Conservation (phyloP, 495 filamentous ascomycete species). For the Trypethelium eluteriae region DNA sequence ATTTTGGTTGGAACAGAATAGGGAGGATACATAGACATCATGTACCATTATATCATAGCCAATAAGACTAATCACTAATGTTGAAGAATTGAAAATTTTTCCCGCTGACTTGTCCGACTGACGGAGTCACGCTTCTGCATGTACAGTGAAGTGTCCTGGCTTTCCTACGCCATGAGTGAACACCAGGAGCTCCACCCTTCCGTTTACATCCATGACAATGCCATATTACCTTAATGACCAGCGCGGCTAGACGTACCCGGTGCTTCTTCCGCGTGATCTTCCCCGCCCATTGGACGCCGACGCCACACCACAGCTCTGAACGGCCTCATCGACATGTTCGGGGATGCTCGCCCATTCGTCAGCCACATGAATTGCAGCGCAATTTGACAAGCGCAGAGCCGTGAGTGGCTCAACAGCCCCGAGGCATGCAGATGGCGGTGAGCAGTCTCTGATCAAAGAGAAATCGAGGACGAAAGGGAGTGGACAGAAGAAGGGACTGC, state of each 20-base stretch:
- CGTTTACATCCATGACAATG: not conserved
- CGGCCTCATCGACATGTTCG: not conserved
- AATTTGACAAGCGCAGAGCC: not conserved
- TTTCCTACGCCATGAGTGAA: not conserved
- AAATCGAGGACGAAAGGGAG: not conserved
- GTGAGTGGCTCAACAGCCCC: not conserved
- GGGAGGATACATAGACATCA: not conserved
- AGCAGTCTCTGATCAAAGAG: not conserved
- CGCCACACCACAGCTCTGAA: not conserved
- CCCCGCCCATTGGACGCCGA: constrained; percentile 4
- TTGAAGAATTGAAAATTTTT: not conserved
- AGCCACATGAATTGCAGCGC: not conserved
- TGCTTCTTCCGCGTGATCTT: not conserved
- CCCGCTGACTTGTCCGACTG: constrained; percentile 1
- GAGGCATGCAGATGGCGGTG: constrained; percentile 5
- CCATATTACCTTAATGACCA: not conserved
- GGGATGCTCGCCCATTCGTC: not conserved
- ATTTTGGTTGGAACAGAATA: not conserved
- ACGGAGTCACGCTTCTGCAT: constrained; percentile 8
- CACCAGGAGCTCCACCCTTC: not conserved
- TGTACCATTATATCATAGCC: constrained; percentile 12
- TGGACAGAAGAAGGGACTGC: not conserved
- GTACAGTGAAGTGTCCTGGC: not conserved
- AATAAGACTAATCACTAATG: not conserved
- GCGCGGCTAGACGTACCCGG: not conserved